Base-by-base conservation (phyloP, 371 early-diverging fungal genomes). In the Umbelopsis sp. region DNA sequence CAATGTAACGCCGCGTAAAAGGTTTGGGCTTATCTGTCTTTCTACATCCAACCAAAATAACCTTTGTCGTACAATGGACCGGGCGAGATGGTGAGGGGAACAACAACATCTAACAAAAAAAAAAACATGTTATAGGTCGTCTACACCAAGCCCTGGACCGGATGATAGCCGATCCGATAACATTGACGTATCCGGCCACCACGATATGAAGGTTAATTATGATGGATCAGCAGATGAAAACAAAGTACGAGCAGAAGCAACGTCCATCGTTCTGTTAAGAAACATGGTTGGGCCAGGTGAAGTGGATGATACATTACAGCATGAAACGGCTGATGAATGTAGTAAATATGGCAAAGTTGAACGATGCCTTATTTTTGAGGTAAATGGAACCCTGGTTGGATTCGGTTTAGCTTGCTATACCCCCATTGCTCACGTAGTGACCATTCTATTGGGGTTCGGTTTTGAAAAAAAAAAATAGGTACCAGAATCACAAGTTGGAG, bases 301-400 rank as follows among this genome's bases (percentile, higher is more conserved):
- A 62, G 87, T 90, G 6, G 94, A 94, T 70, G 89, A 90, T 65
- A 80, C 81, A 53, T 73, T 94, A 7, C 87, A 91, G 70, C 85
- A 87, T 22, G 94, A 94, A 76, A 92, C 92, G 24, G 85, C 88
- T 3, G 89, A 88, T 11, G 94, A 94, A 72, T 92, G 92, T 68
- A 76, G 81, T 29, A 90, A 91, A 71, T 94, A 87, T 65, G 94
- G 94, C 0, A 69, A 80, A 41, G 93, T 94, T 0, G 83, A 85
- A 22, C 75, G 87, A 37, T 92, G 93, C 53, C 74, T 89, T 44
- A 85, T 92, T n/a, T 88, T 80, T 69, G 88, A 89, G 77, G 88
- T 89, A 52, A 22, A 73, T 41, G 41, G 41, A 7, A 41, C 41
- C 41, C 10, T 7, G 2, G 12, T 41, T 41, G 29, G 75, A 37